These are phyloP conservation scores for Protoeuglena noctilucae DNA, from an alignment of 139 green algal genomes.

Conservation along the genomic window DNA sequence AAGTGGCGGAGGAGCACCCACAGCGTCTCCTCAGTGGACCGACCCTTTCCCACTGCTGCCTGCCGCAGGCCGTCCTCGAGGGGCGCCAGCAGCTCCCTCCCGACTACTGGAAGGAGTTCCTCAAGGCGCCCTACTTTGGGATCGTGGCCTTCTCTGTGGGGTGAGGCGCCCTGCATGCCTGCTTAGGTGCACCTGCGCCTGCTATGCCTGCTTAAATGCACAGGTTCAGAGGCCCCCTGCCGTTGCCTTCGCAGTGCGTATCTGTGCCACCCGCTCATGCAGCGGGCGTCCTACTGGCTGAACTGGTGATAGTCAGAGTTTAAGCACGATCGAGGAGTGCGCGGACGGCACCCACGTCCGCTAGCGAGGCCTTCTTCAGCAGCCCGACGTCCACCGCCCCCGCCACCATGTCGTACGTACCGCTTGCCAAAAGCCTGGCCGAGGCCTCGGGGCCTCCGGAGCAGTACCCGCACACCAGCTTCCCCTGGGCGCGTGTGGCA, in stretches of 20 bases:
- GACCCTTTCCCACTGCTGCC: neutral
- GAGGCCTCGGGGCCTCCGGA: too few relatives aligned
- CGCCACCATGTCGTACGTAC: too few relatives aligned
- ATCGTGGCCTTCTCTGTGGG: constrained; percentile 14
- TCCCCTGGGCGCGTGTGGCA: too few relatives aligned
- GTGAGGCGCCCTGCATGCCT: neutral
- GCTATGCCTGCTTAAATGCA: neutral
- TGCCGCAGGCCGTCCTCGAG: constrained; percentile 52
- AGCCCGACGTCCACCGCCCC: too few relatives aligned
- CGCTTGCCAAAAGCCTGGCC: too few relatives aligned
- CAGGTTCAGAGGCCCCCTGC: neutral
- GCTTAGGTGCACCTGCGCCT: constrained; percentile 1
- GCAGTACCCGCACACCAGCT: too few relatives aligned
- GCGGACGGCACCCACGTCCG: too few relatives aligned
- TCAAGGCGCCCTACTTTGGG: constrained; percentile 66
- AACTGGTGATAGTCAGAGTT: constrained; percentile 50
- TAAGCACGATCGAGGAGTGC: neutral
- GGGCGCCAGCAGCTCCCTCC: constrained; percentile 73
- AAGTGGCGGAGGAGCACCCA: too few relatives aligned
- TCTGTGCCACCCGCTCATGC: constrained; percentile 71
- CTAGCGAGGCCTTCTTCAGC: neutral
- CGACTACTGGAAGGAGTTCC: constrained; percentile 89
- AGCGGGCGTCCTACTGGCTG: constrained; percentile 53
- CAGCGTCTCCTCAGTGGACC: too few relatives aligned
- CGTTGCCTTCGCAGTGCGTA: constrained; percentile 58